phyloP scores from a whole-genome alignment of 768 basidiomycete species.

The Russula sp. region DNA sequence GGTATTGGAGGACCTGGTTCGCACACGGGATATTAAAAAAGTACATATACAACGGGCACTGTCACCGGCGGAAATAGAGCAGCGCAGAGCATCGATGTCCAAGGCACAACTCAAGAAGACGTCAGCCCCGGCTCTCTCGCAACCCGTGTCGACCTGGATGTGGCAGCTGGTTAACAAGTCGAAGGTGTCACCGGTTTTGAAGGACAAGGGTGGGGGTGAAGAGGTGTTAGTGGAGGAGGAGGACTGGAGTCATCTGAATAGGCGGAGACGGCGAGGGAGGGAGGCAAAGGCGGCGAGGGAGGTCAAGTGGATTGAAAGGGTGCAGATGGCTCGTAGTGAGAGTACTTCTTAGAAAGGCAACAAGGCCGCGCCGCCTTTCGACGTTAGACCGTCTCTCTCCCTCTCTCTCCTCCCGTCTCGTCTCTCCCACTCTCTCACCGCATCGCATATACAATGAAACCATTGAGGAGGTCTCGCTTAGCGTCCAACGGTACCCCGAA shows the following conservation, averaged over 20 bases:
- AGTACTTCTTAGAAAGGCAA: slow-evolving; percentile 13
- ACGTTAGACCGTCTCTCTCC: not conserved
- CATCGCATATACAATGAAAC: slow-evolving; percentile 7
- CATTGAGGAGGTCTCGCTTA: slow-evolving; percentile 17
- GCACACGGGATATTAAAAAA: slow-evolving; percentile 37
- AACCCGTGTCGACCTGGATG: slow-evolving; percentile 30
- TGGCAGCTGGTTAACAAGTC: slow-evolving; percentile 30
- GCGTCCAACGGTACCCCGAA: slow-evolving; percentile 12
- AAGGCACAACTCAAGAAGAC: slow-evolving; percentile 24
- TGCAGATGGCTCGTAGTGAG: slow-evolving; percentile 25
- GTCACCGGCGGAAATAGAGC: slow-evolving; percentile 26
- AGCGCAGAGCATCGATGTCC: slow-evolving; percentile 21
- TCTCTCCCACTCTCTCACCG: not conserved
- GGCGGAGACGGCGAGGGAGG: slow-evolving; percentile 42
- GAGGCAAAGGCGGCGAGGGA: slow-evolving; percentile 39
- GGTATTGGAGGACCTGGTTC: slow-evolving; percentile 42
- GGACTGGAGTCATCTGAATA: slow-evolving; percentile 53
- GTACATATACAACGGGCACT: slow-evolving; percentile 31
- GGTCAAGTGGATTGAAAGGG: slow-evolving; percentile 32
- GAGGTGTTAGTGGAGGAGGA: slow-evolving; percentile 33
- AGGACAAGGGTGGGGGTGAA: not conserved
- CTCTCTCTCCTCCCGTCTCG: not conserved
- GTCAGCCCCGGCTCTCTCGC: slow-evolving; percentile 21
- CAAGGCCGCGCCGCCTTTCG: not conserved
- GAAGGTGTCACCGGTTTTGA: not conserved